Evolutionary conservation across 2,329 filamentous ascomycete genomes (phyloP), one percentile per base, ranked within the genome.

Genomic region (Exophiala calicioides): DNA sequence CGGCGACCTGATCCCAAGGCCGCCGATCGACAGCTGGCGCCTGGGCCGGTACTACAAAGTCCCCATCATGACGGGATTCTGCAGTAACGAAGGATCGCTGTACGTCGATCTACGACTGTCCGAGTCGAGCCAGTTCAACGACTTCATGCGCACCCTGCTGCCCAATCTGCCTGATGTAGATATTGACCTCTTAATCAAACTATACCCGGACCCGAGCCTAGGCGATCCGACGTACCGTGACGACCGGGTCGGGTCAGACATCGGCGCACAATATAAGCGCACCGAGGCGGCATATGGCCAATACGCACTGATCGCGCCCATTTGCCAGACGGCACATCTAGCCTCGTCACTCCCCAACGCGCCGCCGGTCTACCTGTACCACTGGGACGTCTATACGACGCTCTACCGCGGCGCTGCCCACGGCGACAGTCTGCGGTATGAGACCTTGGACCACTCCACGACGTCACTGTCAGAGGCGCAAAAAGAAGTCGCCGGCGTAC

Each of bases 41-140:
- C 67, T 73, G 0, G 69, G 74, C 0, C 62, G 68, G 10, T 78
- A 74, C 62, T 72, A 82, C 56, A 72, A 73, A 52, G 70, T 84
- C 6, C 80, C 82, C 5, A 75, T 88, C 37, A 67, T 89, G 37
- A 86, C 83, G 0, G 85, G 85, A 5, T 88, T 82, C 69, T 84
- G 82, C 64, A 79, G 80, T 27, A 81, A 88, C 59, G 85, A 89
- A 63, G 85, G 84, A n/a, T 75, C 80, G 1, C 63, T 73, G 26
- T 88, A 87, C 59, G 77, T 87, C 1, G 77, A 82, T 0, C 62
- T 68, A 9, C 57, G 61, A 4, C 0, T 88, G 86, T 67, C 85
- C 88, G 9, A 78, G 88, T 44, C 75, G 6, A 65, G 63, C 0
- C 73, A 82, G 7, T 84, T 87, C 61, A 72, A 71, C 2, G 49